These are phyloP conservation scores for Pseudotulostoma volvatum DNA, from an alignment of 495 filamentous ascomycete genomes.

Conservation along the genomic window DNA sequence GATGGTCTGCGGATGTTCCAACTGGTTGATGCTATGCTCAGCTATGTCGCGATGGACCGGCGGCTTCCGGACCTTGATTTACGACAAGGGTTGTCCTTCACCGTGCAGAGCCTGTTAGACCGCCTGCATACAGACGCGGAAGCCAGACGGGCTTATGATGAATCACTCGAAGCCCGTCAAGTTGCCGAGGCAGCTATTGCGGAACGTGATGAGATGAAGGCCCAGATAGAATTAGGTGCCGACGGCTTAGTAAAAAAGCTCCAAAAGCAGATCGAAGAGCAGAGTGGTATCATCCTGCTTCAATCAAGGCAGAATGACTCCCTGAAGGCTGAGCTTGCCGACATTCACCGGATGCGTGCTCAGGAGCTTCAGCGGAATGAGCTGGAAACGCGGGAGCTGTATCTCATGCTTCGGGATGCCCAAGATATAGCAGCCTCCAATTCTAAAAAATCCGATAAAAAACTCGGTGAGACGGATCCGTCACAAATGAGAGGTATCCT, in stretches of 20 bases:
- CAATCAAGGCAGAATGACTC: constrained; percentile 72
- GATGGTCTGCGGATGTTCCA: constrained; percentile 94
- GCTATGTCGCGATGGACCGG: constrained; percentile 97
- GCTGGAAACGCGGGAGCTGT: constrained; percentile 86
- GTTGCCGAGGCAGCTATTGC: constrained; percentile 90
- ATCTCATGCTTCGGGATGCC: constrained; percentile 95
- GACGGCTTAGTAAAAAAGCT: constrained; percentile 88
- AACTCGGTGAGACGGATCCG: constrained; percentile 43
- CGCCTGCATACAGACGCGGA: constrained; percentile 93
- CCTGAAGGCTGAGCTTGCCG: constrained; percentile 75
- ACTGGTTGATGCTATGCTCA: constrained; percentile 92
- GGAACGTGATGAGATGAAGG: constrained; percentile 88
- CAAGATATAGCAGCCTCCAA: constrained; percentile 86
- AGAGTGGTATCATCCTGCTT: constrained; percentile 74
- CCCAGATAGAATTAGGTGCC: constrained; percentile 82
- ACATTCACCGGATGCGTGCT: constrained; percentile 68
- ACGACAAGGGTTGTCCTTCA: constrained; percentile 92
- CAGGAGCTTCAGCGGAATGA: constrained; percentile 92
- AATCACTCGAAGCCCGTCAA: constrained; percentile 73
- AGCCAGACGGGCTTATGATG: constrained; percentile 77
- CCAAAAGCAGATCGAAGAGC: constrained; percentile 85
- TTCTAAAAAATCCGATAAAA: constrained; percentile 50
- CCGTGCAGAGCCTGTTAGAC: constrained; percentile 86
- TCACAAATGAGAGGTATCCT: constrained; percentile 81
- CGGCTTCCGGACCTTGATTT: constrained; percentile 91